Base-by-base conservation (phyloP, 2,329 filamentous ascomycete species). In the Lecanosticta acicola region DNA sequence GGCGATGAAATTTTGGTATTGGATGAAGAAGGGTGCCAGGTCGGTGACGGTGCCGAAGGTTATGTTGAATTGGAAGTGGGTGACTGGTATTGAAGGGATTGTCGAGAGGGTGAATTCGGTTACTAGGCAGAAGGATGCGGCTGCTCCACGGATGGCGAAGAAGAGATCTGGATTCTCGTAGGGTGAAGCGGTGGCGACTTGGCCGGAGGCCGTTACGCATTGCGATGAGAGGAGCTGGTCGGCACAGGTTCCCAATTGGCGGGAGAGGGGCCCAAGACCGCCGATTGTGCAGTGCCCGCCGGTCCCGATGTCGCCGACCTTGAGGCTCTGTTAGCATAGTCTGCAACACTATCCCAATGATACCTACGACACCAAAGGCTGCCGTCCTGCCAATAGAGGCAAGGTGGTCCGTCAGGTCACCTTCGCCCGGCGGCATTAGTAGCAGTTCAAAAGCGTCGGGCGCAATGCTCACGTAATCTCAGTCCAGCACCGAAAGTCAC, bases 201-300 rank as follows among this genome's bases (percentile, higher is more conserved):
- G 50, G 0, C 69, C 70, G 43, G 68, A 57, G 0, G 68, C 69
- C 4, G 71, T 60, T 1, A 72, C 69, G 0, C 71, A 58, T 9
- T 61, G 59, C 3, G 59, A 66, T 0, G 63, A 61, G 0, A 60
- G 66, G 11, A 79, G 65, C 46, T 71, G 69, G 58, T 77, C 76
- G 35, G 76, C 71, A 0, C 68, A 68, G 9, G 82, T 64, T 0
- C 81, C 81, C 44, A 78, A 66, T 17, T 66, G 65, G 1, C 76
- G 73, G 19, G 69, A 74, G n/a, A 82, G 63, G 61, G 74, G 74
- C 1, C 56, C 56, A 16, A 54, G 43, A 4, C 56, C 56, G 8
- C 56, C 56, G 19, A 54, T 54, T 7, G 53, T 50, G 20, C 48
- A 33, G 20, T 56, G 51, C 3, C 53, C 53, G 26, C 48, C 51